Percentiles rank a stretch among this genome's conserved stretches.
These are phyloP conservation scores for Calocybe indica DNA, from an alignment of 768 basidiomycete genomes.

Conservation along the genomic window DNA sequence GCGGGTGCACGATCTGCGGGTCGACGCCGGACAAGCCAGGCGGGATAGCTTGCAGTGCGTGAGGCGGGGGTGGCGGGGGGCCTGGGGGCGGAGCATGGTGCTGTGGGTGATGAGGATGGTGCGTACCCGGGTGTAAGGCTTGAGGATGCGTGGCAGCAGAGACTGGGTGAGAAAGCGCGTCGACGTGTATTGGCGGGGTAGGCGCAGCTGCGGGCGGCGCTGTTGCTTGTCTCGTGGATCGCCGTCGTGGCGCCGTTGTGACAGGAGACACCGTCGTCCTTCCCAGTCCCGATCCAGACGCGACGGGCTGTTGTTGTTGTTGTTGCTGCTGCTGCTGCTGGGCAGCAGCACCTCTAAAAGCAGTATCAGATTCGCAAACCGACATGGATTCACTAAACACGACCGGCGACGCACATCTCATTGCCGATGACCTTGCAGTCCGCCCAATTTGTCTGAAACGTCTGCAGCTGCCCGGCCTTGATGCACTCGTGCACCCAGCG, in stretches of 20 bases:
- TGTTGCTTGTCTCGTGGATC: no score
- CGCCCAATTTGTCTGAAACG: slow-evolving; percentile 72
- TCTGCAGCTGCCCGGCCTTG: slow-evolving; percentile 60
- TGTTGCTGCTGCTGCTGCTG: not conserved
- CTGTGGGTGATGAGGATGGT: slow-evolving; percentile 2
- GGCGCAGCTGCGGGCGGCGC: no score
- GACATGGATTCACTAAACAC: not conserved
- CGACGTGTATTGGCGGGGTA: no score
- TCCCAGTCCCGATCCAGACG: slow-evolving; percentile 3
- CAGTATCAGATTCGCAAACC: no score
- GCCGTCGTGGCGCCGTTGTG: no score
- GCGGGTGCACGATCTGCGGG: slow-evolving; percentile 25
- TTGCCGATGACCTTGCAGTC: slow-evolving; percentile 75
- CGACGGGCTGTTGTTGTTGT: slow-evolving; percentile 6
- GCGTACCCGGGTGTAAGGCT: not conserved
- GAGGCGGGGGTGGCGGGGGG: slow-evolving; percentile 11
- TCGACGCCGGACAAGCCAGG: slow-evolving; percentile 25
- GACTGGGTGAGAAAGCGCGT: no score
- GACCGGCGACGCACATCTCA: slow-evolving; percentile 67
- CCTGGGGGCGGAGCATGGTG: slow-evolving; percentile 12
- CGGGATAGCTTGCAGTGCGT: slow-evolving; percentile 18
- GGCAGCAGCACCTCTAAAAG: not conserved
- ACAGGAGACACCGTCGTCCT: no score
- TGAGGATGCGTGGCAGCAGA: not conserved
- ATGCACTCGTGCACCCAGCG: slow-evolving; percentile 80